These are phyloP conservation scores for Leptodermis oblonga DNA, from an alignment of 257 asterid genomes.

Conservation along the genomic window DNA sequence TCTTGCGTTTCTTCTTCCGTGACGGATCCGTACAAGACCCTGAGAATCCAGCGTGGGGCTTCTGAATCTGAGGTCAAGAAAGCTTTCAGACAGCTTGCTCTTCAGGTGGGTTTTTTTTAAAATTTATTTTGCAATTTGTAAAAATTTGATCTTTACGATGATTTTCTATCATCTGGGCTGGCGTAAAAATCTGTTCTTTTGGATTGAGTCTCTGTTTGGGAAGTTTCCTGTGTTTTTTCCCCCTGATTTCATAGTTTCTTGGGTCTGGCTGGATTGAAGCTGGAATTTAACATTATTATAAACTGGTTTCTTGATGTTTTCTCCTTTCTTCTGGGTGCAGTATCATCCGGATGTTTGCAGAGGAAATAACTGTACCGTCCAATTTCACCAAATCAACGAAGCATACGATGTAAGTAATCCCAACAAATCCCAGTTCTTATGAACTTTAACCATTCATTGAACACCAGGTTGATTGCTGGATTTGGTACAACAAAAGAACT, in stretches of 20 bases:
- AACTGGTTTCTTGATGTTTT: background rate
- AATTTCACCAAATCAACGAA: slow-evolving; percentile 70
- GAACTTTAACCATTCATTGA: background rate
- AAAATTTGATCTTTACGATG: slow-evolving; percentile 2
- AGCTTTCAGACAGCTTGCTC: slow-evolving; percentile 88
- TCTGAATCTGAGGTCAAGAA: slow-evolving; percentile 88
- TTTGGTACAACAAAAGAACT: background rate
- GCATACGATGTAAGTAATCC: slow-evolving; percentile 65
- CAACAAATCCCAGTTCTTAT: background rate
- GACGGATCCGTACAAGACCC: slow-evolving; percentile 70
- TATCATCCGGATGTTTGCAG: slow-evolving; percentile 95
- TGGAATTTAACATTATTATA: background rate
- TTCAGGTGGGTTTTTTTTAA: slow-evolving; percentile 39
- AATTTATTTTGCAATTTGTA: background rate
- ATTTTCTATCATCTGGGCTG: background rate
- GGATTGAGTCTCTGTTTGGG: background rate
- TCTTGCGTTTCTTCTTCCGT: slow-evolving; percentile 46
- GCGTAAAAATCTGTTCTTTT: background rate
- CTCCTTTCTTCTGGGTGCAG: slow-evolving; percentile 36
- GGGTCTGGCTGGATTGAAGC: background rate
- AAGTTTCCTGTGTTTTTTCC: background rate
- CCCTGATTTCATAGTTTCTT: background rate
- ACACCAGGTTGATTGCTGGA: background rate
- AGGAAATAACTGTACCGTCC: slow-evolving; percentile 50
- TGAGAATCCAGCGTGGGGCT: slow-evolving; percentile 62